These are phyloP conservation scores for Macrolepiota albuminosa DNA, from an alignment of 768 basidiomycete species.

Conservation along the genomic window DNA sequence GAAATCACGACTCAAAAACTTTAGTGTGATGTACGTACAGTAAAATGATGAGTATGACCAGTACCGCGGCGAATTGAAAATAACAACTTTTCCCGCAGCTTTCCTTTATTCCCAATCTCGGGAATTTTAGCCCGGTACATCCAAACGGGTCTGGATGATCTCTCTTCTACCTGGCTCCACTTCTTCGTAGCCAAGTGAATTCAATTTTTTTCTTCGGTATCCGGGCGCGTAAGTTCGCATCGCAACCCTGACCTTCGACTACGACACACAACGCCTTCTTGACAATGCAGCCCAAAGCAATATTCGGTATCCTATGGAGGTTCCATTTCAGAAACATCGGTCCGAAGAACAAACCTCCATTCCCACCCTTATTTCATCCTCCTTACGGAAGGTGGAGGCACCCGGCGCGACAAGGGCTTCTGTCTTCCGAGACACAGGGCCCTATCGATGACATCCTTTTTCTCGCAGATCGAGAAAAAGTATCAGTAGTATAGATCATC, in stretches of 20 bases:
- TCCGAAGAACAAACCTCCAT: not conserved
- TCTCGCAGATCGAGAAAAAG: not conserved
- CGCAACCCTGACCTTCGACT: not conserved
- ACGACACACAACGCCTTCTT: not conserved
- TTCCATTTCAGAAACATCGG: conserved; percentile 1
- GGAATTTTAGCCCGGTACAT: not conserved
- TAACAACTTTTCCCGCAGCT: not conserved
- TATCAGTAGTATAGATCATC: not conserved
- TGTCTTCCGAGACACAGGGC: not conserved
- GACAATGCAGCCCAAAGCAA: not conserved
- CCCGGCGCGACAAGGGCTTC: too few relatives aligned
- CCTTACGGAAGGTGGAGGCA: not conserved
- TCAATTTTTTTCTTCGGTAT: not conserved
- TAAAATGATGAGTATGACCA: too few relatives aligned
- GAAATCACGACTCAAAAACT: not conserved
- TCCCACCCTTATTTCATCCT: not conserved
- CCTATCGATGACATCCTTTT: not conserved
- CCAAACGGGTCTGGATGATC: not conserved
- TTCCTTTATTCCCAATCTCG: not conserved
- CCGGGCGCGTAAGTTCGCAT: not conserved
- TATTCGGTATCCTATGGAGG: not conserved
- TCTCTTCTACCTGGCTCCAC: not conserved
- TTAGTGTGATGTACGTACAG: too few relatives aligned
- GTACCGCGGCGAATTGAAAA: not conserved
- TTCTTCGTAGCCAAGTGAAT: not conserved